Conservation (phyloP, 2,329 filamentous ascomycete genomes). For the Graphiopsis chlorocephala region DNA sequence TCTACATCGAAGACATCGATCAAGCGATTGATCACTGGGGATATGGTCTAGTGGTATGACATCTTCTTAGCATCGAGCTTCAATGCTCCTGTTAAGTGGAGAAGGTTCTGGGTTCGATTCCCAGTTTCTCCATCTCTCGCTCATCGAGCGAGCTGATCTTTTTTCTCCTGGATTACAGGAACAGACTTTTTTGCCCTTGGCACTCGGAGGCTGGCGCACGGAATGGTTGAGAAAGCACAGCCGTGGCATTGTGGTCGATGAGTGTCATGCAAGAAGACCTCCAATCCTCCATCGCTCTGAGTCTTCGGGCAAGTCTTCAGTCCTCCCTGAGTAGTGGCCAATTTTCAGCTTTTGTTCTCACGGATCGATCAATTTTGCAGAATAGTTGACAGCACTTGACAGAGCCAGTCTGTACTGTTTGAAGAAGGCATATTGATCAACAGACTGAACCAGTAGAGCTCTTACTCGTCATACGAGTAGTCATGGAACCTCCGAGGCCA, state of each 20-base stretch:
- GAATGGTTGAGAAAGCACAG: background rate
- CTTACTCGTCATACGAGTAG: background rate
- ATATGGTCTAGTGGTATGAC: conserved; percentile 7
- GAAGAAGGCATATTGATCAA: background rate
- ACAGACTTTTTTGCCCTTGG: background rate
- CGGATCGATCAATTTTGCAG: too few species aligned
- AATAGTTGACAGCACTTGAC: background rate
- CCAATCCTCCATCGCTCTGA: background rate
- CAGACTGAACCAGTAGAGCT: background rate
- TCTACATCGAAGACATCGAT: too few species aligned
- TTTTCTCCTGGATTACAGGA: background rate
- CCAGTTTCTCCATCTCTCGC: background rate
- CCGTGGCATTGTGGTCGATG: background rate
- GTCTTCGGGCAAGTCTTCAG: background rate
- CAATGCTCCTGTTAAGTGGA: background rate
- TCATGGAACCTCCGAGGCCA: too few species aligned
- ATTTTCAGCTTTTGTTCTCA: too few species aligned
- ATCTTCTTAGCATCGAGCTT: conserved; percentile 1
- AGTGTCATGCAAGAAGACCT: background rate
- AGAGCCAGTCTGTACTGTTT: background rate
- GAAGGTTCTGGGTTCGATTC: conserved; percentile 4
- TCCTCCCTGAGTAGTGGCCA: too few species aligned
- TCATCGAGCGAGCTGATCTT: conserved; percentile 31
- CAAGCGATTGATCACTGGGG: background rate
- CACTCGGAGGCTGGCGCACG: background rate